These are phyloP conservation scores for Hypoxylon rickii DNA, from an alignment of 495 filamentous ascomycete species.

Conservation along the genomic window DNA sequence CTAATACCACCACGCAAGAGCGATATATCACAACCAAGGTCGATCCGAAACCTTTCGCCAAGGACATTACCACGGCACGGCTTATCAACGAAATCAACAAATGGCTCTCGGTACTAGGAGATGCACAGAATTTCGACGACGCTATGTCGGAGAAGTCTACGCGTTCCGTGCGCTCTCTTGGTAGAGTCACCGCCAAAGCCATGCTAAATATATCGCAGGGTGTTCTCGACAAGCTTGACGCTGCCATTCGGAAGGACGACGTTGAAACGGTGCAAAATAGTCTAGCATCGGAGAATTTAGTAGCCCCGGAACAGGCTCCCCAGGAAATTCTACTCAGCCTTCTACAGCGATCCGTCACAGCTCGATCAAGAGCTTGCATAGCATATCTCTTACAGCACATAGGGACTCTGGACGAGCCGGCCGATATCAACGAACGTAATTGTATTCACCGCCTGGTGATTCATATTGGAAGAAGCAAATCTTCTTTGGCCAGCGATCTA, in stretches of 20 bases:
- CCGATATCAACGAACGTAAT: slow-evolving; percentile 93
- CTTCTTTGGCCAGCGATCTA: slow-evolving; percentile 54
- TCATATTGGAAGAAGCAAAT: slow-evolving; percentile 79
- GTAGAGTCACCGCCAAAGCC: slow-evolving; percentile 69
- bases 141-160: slow-evolving; percentile 59
- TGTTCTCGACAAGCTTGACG: slow-evolving; percentile 73
- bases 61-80: slow-evolving; percentile 65
- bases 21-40: slow-evolving; percentile 87
- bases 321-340: slow-evolving; percentile 74
- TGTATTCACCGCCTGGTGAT: slow-evolving; percentile 92
- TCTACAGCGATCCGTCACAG: slow-evolving; percentile 81
- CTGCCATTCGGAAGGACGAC: slow-evolving; percentile 77
- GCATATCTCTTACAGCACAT: slow-evolving; percentile 68
- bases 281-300: slow-evolving; percentile 60
- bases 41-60: slow-evolving; percentile 80
- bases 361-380: slow-evolving; percentile 69
- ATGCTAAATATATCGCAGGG: slow-evolving; percentile 69
- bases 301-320: slow-evolving; percentile 55
- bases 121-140: slow-evolving; percentile 72
- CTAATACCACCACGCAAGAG: slow-evolving; percentile 71
- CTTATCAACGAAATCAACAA: slow-evolving; percentile 81
- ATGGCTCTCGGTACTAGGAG: slow-evolving; percentile 82
- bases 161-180: slow-evolving; percentile 71
- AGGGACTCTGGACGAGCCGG: slow-evolving; percentile 75
- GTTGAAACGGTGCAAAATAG: slow-evolving; percentile 60